These are phyloP conservation scores for Hydnomerulius pinastri DNA, from an alignment of 768 basidiomycete genomes.

Conservation along the genomic window DNA sequence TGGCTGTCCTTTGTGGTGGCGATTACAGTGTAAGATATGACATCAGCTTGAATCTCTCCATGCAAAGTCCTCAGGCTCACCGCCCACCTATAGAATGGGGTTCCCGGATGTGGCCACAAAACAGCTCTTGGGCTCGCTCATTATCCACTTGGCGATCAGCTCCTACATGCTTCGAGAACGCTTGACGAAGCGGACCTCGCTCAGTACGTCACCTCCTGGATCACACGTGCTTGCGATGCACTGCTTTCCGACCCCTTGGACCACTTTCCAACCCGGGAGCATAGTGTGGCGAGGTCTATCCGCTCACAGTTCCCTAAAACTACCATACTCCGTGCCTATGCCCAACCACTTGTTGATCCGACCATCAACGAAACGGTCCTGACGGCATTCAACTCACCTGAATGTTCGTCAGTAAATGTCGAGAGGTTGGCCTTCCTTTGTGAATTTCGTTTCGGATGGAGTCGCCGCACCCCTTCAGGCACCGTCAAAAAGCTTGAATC, in stretches of 20 bases:
- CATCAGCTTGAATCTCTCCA: too few species aligned
- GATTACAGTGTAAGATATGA: constrained; percentile 1
- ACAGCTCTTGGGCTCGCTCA: not conserved
- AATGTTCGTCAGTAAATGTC: not conserved
- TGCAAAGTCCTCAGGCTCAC: too few species aligned
- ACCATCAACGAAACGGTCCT: too few species aligned
- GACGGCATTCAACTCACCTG: too few species aligned
- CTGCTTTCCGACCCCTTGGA: too few species aligned
- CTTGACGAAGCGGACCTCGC: not conserved
- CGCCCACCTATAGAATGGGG: not conserved
- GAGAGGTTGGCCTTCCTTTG: not conserved
- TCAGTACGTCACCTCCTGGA: not conserved
- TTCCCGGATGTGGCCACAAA: not conserved
- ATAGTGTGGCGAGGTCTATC: too few species aligned
- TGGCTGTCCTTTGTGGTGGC: not conserved
- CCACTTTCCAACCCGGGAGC: too few species aligned
- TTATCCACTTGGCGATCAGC: not conserved
- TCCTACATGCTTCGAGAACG: not conserved
- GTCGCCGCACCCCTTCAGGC: not conserved
- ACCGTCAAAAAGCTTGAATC: not conserved
- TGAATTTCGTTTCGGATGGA: not conserved
- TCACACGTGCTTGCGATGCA: too few species aligned
- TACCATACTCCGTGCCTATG: not conserved
- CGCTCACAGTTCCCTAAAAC: not conserved
- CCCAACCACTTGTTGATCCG: too few species aligned